These are phyloP conservation scores for Lasiodiplodia theobromae DNA, from an alignment of 2,329 filamentous ascomycete species.

Conservation along the genomic window DNA sequence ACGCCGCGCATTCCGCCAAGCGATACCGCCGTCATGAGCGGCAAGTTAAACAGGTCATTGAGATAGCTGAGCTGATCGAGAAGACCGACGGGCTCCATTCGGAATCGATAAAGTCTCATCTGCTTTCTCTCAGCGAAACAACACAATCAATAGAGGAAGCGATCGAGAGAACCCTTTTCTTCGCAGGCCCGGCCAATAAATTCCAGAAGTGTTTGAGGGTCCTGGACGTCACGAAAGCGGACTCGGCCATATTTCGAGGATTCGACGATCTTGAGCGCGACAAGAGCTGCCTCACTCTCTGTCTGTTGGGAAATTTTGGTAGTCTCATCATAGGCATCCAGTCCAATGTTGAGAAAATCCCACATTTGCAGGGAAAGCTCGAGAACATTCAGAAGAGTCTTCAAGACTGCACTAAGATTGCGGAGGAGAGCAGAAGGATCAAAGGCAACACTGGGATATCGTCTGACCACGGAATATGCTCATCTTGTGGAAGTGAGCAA, in stretches of 20 bases:
- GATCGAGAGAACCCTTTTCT: background rate
- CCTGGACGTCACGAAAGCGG: background rate
- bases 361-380: background rate
- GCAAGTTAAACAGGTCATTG: background rate
- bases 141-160: background rate
- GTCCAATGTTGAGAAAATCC: background rate
- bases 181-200: background rate
- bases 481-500: background rate
- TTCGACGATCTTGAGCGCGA: slow-evolving; percentile 1
- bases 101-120: background rate
- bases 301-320: background rate
- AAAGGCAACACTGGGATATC: too few species aligned
- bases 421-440: background rate
- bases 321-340: background rate
- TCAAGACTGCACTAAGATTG: background rate
- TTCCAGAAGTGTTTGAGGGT: background rate
- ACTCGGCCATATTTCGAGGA: background rate
- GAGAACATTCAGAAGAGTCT: background rate
- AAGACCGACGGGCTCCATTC: background rate
- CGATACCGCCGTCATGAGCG: background rate
- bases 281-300: background rate
- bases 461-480: background rate
- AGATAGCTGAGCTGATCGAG: background rate
- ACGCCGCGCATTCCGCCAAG: background rate
- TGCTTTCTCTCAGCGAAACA: background rate